These are phyloP conservation scores for Fusarium citri DNA, from an alignment of 2,329 filamentous ascomycete species.

Conservation along the genomic window DNA sequence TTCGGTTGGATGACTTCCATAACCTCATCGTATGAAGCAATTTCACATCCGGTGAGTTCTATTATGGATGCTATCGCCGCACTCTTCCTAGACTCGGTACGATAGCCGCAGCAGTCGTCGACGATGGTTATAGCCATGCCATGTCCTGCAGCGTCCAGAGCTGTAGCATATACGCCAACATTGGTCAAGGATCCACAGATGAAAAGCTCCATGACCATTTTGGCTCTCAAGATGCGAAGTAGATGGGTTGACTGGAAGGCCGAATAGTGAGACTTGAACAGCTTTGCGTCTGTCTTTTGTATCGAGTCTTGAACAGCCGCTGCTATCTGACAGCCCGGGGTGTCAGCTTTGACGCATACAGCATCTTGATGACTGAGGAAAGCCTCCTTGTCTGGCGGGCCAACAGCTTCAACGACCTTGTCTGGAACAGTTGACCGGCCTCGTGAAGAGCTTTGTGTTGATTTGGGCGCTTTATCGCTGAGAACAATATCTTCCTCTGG, in stretches of 20 bases:
- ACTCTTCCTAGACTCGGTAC: conserved; percentile 74
- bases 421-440: conserved; percentile 26
- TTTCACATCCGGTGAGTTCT: conserved; percentile 78
- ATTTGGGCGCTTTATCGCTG: conserved; percentile 49
- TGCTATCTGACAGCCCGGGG: conserved; percentile 60
- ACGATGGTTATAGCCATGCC: conserved; percentile 88
- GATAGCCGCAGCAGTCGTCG: conserved; percentile 89
- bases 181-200: conserved; percentile 90
- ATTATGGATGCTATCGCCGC: conserved; percentile 77
- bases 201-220: conserved; percentile 88
- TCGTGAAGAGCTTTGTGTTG: conserved; percentile 19
- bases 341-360: conserved; percentile 58
- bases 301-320: conserved; percentile 55
- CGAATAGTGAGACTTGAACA: conserved; percentile 85
- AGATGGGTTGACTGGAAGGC: conserved; percentile 82
- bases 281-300: conserved; percentile 62
- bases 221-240: conserved; percentile 81
- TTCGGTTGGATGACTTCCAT: conserved; percentile 51
- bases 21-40: conserved; percentile 70
- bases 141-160: conserved; percentile 87
- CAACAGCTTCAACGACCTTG: conserved; percentile 19
- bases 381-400: conserved; percentile 54
- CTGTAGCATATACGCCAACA: conserved; percentile 89
- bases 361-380: conserved; percentile 59
- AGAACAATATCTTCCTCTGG: conserved; percentile 65